A percentile compares a stretch with the other conserved stretches of the same genome.
phyloP scores from a whole-genome alignment of 2,329 filamentous ascomycete species.

The Aspergillus sp. region DNA sequence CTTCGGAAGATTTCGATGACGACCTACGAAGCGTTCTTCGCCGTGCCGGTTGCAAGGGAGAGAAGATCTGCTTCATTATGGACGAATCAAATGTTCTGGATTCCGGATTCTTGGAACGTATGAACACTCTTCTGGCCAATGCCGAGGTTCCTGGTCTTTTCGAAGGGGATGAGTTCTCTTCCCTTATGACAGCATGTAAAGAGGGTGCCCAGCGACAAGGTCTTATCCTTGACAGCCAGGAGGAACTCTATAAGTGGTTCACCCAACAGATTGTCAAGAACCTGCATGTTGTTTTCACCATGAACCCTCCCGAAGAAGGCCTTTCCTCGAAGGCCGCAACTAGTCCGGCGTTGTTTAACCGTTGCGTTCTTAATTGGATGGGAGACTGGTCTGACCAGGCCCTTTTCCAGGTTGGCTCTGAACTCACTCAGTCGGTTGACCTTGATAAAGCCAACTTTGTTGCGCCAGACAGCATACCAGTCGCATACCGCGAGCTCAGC shows the following conservation, averaged over 20 bases:
- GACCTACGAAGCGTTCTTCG: constrained; percentile 92
- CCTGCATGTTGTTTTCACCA: constrained; percentile 97
- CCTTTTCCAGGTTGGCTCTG: constrained; percentile 93
- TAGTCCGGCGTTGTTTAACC: constrained; percentile 97
- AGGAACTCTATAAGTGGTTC: constrained; percentile 99
- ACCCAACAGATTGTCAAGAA: constrained; percentile 99
- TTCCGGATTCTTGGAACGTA: constrained; percentile 96
- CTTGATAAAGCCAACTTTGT: constrained; percentile 83
- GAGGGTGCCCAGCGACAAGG: constrained; percentile 97
- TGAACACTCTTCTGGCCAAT: constrained; percentile 98
- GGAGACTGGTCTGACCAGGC: constrained; percentile 99
- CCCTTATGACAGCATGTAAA: constrained; percentile 99
- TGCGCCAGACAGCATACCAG: constrained; percentile 86
- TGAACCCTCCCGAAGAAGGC: constrained; percentile 97
- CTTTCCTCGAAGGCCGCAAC: constrained; percentile 95
- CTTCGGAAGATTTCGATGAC: constrained; percentile 97
- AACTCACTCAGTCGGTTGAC: constrained; percentile 94
- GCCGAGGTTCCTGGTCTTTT: constrained; percentile 99
- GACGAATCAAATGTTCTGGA: constrained; percentile 98
- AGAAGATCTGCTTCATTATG: constrained; percentile 99
- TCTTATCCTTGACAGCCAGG: constrained; percentile 90
- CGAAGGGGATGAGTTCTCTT: constrained; percentile 96
- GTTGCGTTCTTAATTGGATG: constrained; percentile 99
- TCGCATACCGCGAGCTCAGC: constrained; percentile 82
- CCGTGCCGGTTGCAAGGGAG: constrained; percentile 92